Evolutionary conservation across 352 stramenopile species (phyloP).

Genomic region (Halophytophthora polymorphica): DNA sequence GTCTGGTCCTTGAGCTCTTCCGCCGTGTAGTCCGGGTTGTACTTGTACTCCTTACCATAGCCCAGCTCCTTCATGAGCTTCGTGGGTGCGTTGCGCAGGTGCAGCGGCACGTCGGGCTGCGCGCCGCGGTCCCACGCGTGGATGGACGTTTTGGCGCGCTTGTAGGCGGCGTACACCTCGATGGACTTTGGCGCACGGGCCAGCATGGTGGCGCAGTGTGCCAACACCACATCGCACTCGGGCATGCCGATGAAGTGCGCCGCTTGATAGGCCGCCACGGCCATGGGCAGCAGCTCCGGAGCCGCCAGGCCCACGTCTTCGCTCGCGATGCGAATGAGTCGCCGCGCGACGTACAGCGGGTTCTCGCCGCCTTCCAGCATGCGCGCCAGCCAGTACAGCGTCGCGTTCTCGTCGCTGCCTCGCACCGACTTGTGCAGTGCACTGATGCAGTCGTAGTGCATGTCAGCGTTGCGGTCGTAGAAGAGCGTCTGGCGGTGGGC

Average conservation of each 20-base stretch:
- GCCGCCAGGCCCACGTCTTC: slow-evolving; percentile 83
- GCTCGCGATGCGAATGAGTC: slow-evolving; percentile 81
- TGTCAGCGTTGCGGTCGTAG: slow-evolving; percentile 85
- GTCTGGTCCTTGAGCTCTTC: slow-evolving; percentile 77
- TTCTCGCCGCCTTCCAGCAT: slow-evolving; percentile 89
- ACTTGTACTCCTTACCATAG: slow-evolving; percentile 80
- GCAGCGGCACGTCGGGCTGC: slow-evolving; percentile 71
- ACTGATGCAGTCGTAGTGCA: slow-evolving; percentile 86
- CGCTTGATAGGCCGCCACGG: slow-evolving; percentile 67
- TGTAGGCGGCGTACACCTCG: slow-evolving; percentile 83
- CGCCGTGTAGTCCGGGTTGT: slow-evolving; percentile 71
- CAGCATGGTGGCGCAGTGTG: slow-evolving; percentile 75
- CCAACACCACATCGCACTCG: slow-evolving; percentile 80
- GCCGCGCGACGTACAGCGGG: slow-evolving; percentile 70
- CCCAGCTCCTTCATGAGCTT: slow-evolving; percentile 75
- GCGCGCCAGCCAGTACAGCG: slow-evolving; percentile 81
- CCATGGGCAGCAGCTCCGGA: slow-evolving; percentile 62
- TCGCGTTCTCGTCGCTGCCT: slow-evolving; percentile 75
- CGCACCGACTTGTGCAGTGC: slow-evolving; percentile 85
- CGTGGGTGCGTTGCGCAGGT: slow-evolving; percentile 81
- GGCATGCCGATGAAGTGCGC: slow-evolving; percentile 82
- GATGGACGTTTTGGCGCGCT: slow-evolving; percentile 68
- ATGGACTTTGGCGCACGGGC: slow-evolving; percentile 83
- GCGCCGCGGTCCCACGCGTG: slow-evolving; percentile 46
- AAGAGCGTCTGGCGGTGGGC: slow-evolving; percentile 66